Percentiles rank a stretch among this genome's conserved stretches.
Evolutionary conservation across 2,329 filamentous ascomycete genomes (phyloP).

Genomic region (Colletotrichum horii): DNA sequence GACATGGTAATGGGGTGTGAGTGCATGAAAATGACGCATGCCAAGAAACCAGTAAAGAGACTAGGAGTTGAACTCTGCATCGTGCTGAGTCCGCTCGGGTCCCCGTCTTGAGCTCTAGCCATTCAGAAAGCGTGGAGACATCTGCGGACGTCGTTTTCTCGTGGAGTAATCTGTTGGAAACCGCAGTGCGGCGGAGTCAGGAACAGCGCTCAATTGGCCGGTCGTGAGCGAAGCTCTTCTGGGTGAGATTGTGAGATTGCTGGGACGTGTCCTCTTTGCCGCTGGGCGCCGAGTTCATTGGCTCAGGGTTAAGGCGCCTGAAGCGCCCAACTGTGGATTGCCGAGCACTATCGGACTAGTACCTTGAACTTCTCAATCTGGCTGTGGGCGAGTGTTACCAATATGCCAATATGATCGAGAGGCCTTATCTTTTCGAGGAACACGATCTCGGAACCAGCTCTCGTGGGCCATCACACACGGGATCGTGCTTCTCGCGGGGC

Average conservation of each 20-base stretch:
- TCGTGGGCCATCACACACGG: not conserved
- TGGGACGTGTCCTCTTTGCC: not conserved
- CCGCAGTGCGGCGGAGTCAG: not conserved
- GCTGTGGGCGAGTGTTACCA: not conserved
- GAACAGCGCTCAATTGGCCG: not conserved
- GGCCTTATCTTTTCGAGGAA: not conserved
- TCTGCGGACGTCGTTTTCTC: not conserved
- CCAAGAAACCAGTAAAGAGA: not conserved
- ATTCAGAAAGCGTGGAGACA: not conserved
- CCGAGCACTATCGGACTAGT: not conserved
- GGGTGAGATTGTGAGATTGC: not conserved
- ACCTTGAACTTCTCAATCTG: not conserved
- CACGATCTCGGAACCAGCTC: not conserved
- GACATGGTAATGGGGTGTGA: not conserved
- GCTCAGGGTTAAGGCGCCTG: not conserved
- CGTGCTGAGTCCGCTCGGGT: not conserved
- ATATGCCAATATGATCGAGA: not conserved
- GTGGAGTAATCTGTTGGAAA: not conserved
- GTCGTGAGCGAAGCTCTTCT: not conserved
- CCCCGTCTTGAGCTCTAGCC: not conserved
- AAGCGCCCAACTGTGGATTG: not conserved
- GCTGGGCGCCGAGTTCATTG: not conserved
- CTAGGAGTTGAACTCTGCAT: not conserved
- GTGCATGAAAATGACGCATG: constrained; percentile 14
- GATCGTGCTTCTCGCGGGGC: not conserved